Base-by-base conservation (phyloP, 2,329 filamentous ascomycete species). In the Stromatinia cepivora region DNA sequence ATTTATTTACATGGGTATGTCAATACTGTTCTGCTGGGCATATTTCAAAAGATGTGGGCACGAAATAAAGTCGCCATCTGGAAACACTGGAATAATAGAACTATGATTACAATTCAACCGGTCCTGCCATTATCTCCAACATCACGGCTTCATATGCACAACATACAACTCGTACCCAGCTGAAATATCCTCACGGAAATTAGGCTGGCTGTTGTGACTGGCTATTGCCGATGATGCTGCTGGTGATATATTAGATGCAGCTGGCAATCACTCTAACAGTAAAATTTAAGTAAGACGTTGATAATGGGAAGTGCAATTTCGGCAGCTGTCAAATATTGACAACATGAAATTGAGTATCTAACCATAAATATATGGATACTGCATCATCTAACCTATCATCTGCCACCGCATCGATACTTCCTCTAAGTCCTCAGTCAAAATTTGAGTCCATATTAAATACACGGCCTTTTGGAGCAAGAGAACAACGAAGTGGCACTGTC, bases 281-380 rank as follows among this genome's bases (percentile, higher is more conserved):
- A 65, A n/a, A n/a, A 39, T 50, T 22, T 28, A 42, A n/a, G n/a
- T 22, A 46, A 25, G 28, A 59, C 11, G 34, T 52, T 50, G 9
- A 59, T 9, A 4, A 36, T 39, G 6, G 2, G 7, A 28, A 42
- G 36, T 39, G 56, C n/a, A 48, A 25, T 25, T 36, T 28, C 50
- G 54, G 45, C 54, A 67, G 45, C 54, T 50, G 17, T 50, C 28
- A 42, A 50, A 4, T 28, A 59, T 59, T 52, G n/a, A n/a, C n/a
- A 39, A 15, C 65, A 50, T 59, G 42, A 22, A 25, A 28, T 59
- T 50, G 45, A 11, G 45, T 36, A 42, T 39, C 31, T 59, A n/a
- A 67, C 11, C 13, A 58, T 59, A 39, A 59, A 22, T 31, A 34
- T 34, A 10, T 46, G 5, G 15, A 20, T 1, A 36, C 2, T 36